A percentile compares a stretch with the other conserved stretches of the same genome.
Evolutionary conservation across 768 basidiomycete species (phyloP).

Genomic region (Leccinellum albellum): DNA sequence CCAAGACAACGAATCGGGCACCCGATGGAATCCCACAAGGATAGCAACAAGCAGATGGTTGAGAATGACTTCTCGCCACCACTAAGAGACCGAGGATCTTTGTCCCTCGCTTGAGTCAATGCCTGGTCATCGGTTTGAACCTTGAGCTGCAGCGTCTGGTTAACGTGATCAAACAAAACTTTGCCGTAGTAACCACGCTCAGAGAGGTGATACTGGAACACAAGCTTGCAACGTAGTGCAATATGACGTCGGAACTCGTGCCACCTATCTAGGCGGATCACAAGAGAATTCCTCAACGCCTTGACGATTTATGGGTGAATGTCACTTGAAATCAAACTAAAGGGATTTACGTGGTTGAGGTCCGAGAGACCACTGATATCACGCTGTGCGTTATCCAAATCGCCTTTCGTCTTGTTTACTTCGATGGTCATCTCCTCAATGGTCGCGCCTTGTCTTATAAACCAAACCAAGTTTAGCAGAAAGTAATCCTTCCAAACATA

Average conservation of each 20-base stretch:
- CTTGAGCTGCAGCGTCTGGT: conserved; percentile 61
- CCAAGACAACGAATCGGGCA: conserved; percentile 92
- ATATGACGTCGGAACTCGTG: conserved; percentile 85
- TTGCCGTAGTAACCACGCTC: conserved; percentile 89
- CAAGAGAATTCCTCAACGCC: conserved; percentile 66
- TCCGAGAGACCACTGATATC: conserved; percentile 61
- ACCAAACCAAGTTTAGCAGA: conserved; percentile 3
- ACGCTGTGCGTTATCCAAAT: conserved; percentile 54
- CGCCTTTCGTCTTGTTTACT: conserved; percentile 59
- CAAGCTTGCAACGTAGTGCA: conserved; percentile 79
- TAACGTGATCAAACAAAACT: conserved; percentile 78
- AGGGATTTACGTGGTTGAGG: conserved; percentile 59
- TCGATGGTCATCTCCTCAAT: conserved; percentile 75
- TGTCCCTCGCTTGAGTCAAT: conserved; percentile 63
- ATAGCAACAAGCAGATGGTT: conserved; percentile 89
- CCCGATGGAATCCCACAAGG: conserved; percentile 93
- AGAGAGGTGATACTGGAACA: conserved; percentile 78
- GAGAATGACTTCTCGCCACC: conserved; percentile 98
- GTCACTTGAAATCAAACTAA: background rate
- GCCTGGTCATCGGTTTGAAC: conserved; percentile 83
- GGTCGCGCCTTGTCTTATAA: conserved; percentile 63
- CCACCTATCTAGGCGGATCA: conserved; percentile 70
- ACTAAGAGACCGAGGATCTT: conserved; percentile 81
- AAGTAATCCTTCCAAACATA: background rate
- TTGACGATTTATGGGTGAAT: conserved; percentile 29